A percentile compares a stretch with the other conserved stretches of the same genome.
Evolutionary conservation across 2,329 filamentous ascomycete species (phyloP).

Genomic region (Penicillium brevicompactum): DNA sequence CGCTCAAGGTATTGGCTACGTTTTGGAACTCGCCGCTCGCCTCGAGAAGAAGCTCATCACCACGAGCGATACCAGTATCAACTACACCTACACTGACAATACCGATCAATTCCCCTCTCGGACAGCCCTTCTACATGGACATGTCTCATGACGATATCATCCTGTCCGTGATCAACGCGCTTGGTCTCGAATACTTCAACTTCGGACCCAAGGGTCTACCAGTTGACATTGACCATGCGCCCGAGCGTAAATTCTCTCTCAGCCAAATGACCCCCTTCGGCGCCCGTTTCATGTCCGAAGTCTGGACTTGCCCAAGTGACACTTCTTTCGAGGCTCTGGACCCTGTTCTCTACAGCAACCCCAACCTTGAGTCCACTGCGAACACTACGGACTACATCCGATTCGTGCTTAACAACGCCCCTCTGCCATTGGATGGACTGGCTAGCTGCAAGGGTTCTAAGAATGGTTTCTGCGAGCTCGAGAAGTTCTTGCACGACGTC

Average conservation of each 20-base stretch:
- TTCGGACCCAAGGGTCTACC: conserved; percentile 31
- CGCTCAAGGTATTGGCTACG: conserved; percentile 56
- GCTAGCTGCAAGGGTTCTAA: conserved; percentile 24
- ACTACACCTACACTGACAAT: conserved; percentile 53
- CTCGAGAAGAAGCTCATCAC: conserved; percentile 51
- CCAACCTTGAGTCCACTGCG: conserved; percentile 13
- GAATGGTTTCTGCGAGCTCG: conserved; percentile 34
- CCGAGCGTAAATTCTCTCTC: conserved; percentile 52
- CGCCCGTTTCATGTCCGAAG: conserved; percentile 57
- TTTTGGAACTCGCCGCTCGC: conserved; percentile 55
- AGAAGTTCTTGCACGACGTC: conserved; percentile 29
- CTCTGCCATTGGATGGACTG: conserved; percentile 32
- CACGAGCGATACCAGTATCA: conserved; percentile 53
- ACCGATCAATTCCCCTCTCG: conserved; percentile 50
- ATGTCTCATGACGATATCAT: conserved; percentile 59
- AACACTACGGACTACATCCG: conserved; percentile 30
- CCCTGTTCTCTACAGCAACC: conserved; percentile 40
- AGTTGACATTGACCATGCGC: conserved; percentile 37
- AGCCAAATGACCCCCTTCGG: conserved; percentile 58
- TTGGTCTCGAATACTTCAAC: conserved; percentile 57
- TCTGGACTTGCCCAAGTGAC: conserved; percentile 52
- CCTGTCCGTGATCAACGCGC: conserved; percentile 52
- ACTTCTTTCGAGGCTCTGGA: conserved; percentile 27
- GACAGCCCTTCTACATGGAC: conserved; percentile 54
- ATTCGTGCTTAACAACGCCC: conserved; percentile 34